Percentiles rank a stretch among this genome's conserved stretches.
These are phyloP conservation scores for Chlorencoelia australis DNA, from an alignment of 2,329 filamentous ascomycete genomes.

Conservation along the genomic window DNA sequence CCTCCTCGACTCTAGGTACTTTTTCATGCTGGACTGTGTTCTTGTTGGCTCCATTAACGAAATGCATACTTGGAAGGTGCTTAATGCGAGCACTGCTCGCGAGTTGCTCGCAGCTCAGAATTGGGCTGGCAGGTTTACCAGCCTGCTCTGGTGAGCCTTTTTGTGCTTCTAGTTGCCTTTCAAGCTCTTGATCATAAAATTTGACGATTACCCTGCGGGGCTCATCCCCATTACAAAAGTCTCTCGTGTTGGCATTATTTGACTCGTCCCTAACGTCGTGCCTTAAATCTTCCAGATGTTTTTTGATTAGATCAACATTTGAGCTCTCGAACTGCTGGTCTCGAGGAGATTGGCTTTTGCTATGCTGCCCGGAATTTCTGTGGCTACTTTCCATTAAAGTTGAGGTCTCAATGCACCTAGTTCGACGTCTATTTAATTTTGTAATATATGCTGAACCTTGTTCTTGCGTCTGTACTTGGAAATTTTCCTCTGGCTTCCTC, in stretches of 20 bases:
- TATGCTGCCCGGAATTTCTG: no score
- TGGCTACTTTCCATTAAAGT: no score
- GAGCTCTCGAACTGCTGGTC: no score
- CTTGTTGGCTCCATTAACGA: no score
- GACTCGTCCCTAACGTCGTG: no score
- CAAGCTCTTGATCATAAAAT: slow-evolving; percentile 11
- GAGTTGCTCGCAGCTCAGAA: slow-evolving; percentile 15
- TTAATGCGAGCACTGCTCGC: slow-evolving; percentile 19
- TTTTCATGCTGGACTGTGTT: no score
- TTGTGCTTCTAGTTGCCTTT: slow-evolving; percentile 9
- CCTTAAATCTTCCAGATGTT: no score
- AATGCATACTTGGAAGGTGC: slow-evolving; percentile 17
- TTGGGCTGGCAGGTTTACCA: slow-evolving; percentile 1
- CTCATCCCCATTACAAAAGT: background rate
- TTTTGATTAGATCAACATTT: no score
- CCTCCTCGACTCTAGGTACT: no score
- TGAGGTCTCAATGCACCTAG: no score
- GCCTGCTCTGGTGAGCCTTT: background rate
- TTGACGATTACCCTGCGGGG: slow-evolving; percentile 6
- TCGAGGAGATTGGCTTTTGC: no score
- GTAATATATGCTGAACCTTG: background rate
- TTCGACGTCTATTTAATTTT: background rate
- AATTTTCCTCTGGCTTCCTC: background rate
- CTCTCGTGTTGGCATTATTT: no score
- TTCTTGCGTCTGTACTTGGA: background rate